Conservation (phyloP, 2,329 filamentous ascomycete genomes). For the Xylaria digitata region DNA sequence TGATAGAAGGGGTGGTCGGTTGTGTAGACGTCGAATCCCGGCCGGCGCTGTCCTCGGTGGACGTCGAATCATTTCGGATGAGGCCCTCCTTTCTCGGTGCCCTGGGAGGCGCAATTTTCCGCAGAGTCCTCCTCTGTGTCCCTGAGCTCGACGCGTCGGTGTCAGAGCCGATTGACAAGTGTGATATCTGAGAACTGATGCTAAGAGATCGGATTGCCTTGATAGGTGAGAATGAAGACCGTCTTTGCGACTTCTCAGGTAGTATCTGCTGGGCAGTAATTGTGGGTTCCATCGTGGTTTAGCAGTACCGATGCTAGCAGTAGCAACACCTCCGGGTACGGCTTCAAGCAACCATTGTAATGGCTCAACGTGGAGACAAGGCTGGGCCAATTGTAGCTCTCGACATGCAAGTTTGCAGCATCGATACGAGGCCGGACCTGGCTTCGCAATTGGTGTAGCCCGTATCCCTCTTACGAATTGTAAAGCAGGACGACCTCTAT, state of each 20-base stretch:
- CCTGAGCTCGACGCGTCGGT: slow-evolving; percentile 40
- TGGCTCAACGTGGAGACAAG: background rate
- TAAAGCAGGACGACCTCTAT: slow-evolving; percentile 11
- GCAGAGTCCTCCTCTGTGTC: slow-evolving; percentile 43
- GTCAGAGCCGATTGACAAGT: slow-evolving; percentile 44
- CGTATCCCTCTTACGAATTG: slow-evolving; percentile 6
- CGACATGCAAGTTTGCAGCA: slow-evolving; percentile 6
- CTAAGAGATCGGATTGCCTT: slow-evolving; percentile 50
- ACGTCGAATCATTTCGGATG: slow-evolving; percentile 48
- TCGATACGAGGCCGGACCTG: slow-evolving; percentile 19
- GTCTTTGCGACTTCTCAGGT: slow-evolving; percentile 42
- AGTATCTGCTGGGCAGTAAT: slow-evolving; percentile 41
- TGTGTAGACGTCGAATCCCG: slow-evolving; percentile 48
- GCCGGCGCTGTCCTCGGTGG: slow-evolving; percentile 45
- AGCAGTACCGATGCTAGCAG: slow-evolving; percentile 4
- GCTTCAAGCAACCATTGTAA: slow-evolving; percentile 26
- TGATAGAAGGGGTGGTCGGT: slow-evolving; percentile 48
- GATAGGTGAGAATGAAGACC: slow-evolving; percentile 48
- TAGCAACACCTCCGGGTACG: slow-evolving; percentile 4
- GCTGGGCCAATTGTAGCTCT: background rate
- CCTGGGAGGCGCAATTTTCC: slow-evolving; percentile 44
- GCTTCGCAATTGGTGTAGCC: slow-evolving; percentile 24
- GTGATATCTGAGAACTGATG: slow-evolving; percentile 49
- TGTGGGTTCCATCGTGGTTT: slow-evolving; percentile 45
- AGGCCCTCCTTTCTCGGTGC: slow-evolving; percentile 43